Conservation (phyloP, 1,284 basidiomycete genomes). For the Rhizopogon hawkerae region DNA sequence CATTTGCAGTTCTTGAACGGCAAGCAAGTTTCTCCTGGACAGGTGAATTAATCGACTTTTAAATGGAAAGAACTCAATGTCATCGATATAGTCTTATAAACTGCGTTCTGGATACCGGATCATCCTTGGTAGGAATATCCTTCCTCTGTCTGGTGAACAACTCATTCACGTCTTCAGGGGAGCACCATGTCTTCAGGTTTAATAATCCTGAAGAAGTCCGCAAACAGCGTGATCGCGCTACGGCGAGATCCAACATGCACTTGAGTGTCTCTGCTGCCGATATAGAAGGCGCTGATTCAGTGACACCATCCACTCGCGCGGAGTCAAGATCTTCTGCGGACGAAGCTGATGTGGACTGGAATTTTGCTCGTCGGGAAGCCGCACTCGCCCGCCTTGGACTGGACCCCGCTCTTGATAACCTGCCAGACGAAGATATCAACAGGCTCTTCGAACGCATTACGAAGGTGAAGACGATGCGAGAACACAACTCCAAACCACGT, state of each 20-base stretch:
- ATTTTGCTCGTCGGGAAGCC: conserved; percentile 86
- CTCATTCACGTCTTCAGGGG: conserved; percentile 45
- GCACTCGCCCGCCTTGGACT: conserved; percentile 76
- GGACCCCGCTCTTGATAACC: conserved; percentile 80
- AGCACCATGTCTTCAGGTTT: conserved; percentile 97
- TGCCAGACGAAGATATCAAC: conserved; percentile 90
- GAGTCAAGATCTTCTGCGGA: conserved; percentile 63
- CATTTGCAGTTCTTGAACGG: conserved; percentile 78
- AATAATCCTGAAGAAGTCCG: conserved; percentile 94
- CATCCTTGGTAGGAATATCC: conserved; percentile 68
- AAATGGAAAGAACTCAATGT: conserved; percentile 17
- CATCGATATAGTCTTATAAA: conserved; percentile 54
- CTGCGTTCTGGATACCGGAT: conserved; percentile 91
- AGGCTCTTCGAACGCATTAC: conserved; percentile 89
- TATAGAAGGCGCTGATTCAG: conserved; percentile 41
- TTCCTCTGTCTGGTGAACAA: conserved; percentile 5
- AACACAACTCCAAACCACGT: conserved; percentile 60
- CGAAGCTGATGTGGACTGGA: conserved; percentile 83
- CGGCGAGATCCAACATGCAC: conserved; percentile 59
- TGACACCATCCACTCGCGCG: conserved; percentile 51
- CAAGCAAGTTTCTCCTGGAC: conserved; percentile 68
- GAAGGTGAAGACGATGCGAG: conserved; percentile 84
- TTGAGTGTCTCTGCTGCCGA: conserved; percentile 57
- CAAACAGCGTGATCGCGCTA: conserved; percentile 75
- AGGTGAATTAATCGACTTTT: conserved; percentile 39